A percentile compares a stretch with the other conserved stretches of the same genome.
phyloP scores from a whole-genome alignment of 305 asterid species.

The Coffea humblotiana region DNA sequence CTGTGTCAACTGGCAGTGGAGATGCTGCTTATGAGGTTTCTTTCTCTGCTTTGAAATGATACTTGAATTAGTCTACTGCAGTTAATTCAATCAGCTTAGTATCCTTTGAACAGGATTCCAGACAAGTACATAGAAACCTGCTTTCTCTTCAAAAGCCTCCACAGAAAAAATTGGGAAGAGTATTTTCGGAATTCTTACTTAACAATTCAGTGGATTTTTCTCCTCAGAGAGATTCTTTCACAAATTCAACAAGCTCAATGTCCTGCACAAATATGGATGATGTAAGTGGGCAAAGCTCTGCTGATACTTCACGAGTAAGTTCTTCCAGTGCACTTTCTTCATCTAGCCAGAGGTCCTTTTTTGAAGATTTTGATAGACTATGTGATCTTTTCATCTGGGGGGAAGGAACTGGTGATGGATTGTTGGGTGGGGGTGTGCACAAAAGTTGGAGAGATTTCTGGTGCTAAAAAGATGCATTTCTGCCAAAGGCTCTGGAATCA shows the following conservation, averaged over 20 bases:
- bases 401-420: conserved; percentile 58
- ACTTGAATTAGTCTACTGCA: conserved; percentile 13
- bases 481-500: conserved; percentile 62
- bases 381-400: conserved; percentile 68
- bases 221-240: conserved; percentile 36
- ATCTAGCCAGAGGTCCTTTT: conserved; percentile 53
- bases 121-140: conserved; percentile 27
- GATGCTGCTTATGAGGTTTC: conserved; percentile 49
- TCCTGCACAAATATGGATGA: conserved; percentile 31
- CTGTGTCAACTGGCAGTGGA: conserved; percentile 40
- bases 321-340: conserved; percentile 55
- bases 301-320: conserved; percentile 46
- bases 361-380: conserved; percentile 42
- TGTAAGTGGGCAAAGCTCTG: conserved; percentile 36
- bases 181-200: conserved; percentile 50
- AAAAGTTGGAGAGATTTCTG: conserved; percentile 32
- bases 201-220: conserved; percentile 39
- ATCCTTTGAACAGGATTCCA: conserved; percentile 31
- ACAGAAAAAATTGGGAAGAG: conserved; percentile 51
- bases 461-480: conserved; percentile 39
- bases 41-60: conserved; percentile 22
- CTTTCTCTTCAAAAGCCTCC: conserved; percentile 35
- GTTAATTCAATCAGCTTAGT: conserved; percentile 17
- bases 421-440: conserved; percentile 43
- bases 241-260: conserved; percentile 37